Base-by-base conservation (phyloP, 2,329 filamentous ascomycete species). In the Fusarium domesticum region DNA sequence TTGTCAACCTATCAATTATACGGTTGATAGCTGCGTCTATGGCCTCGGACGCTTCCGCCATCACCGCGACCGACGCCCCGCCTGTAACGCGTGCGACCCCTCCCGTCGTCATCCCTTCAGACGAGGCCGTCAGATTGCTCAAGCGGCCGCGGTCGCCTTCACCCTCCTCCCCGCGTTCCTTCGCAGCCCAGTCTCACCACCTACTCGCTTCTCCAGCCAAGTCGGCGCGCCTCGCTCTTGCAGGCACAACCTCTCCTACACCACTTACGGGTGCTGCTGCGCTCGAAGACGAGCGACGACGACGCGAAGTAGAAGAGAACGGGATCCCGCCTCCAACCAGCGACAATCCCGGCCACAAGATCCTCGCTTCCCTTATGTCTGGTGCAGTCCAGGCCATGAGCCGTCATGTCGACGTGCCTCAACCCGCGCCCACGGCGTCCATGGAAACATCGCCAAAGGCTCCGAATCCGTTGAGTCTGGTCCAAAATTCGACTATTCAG, bases 261-360 rank as follows among this genome's bases (percentile, higher is more conserved):
- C 69, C 73, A 36, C 63, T 80, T 50, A 78, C 78, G 16, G 77
- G 72, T 51, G 76, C 75, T 28, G 75, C 74, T 43, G 77, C 76
- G 39, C 62, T 78, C 30, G 76, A 76, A 52, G 77, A 81, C 59
- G 72, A 78, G 58, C 70, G 71, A 50, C 70, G 71, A 37, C 70
- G 70, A 52, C 69, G 70, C 47, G 72, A 76, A 57, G 60, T 61
- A 39, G 53, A 60, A 44, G 52, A 60, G 33, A 70, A 75, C 40
- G 68, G 71, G 30, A 65, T 53, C 39, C 66, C 69, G 40, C 65
- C 69, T 30, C 70, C 69, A 28, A 71, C 68, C 38, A 79, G 70
- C 59, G 75, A 80, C 32, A 78, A 79, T 42, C 74, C 77, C 16
- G 70, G 70, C n/a, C 76, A 78, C 41, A 73, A 68, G 47, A 76